These are phyloP conservation scores for Colletotrichum camelliae DNA, from an alignment of 2,329 filamentous ascomycete species.

Conservation along the genomic window DNA sequence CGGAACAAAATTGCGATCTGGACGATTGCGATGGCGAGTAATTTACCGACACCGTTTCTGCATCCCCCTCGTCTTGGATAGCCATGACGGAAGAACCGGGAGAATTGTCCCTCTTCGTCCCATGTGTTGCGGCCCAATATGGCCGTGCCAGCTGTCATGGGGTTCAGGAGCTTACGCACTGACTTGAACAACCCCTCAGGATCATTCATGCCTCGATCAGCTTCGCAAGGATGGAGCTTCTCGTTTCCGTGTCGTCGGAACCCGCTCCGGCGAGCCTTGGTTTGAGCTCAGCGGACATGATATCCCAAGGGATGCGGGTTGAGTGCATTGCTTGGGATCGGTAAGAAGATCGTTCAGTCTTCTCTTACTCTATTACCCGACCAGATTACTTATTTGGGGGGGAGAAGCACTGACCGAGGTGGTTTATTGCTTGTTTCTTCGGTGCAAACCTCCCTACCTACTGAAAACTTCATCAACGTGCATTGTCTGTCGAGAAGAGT, in stretches of 20 bases:
- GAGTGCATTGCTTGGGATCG: rapidly evolving
- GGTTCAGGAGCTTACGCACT: background rate
- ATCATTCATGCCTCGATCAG: background rate
- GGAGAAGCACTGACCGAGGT: rapidly evolving
- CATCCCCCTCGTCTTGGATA: background rate
- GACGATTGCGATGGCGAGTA: background rate
- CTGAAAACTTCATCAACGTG: no score
- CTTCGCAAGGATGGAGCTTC: background rate
- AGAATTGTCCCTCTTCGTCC: background rate
- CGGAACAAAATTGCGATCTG: background rate
- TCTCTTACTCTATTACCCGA: rapidly evolving
- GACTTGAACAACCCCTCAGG: background rate
- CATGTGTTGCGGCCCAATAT: background rate
- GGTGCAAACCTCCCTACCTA: no score
- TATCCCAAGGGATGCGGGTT: rapidly evolving
- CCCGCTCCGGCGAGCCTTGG: background rate
- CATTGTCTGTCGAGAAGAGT: rapidly evolving
- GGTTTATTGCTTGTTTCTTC: rapidly evolving
- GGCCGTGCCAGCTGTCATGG: background rate
- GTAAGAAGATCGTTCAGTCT: background rate
- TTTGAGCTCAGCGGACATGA: background rate
- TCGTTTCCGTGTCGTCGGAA: background rate
- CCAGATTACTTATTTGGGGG: no score
- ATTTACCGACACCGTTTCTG: rapidly evolving
- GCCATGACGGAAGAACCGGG: background rate